Conservation (phyloP, 352 stramenopile species). For the Globisporangium radiosum region DNA sequence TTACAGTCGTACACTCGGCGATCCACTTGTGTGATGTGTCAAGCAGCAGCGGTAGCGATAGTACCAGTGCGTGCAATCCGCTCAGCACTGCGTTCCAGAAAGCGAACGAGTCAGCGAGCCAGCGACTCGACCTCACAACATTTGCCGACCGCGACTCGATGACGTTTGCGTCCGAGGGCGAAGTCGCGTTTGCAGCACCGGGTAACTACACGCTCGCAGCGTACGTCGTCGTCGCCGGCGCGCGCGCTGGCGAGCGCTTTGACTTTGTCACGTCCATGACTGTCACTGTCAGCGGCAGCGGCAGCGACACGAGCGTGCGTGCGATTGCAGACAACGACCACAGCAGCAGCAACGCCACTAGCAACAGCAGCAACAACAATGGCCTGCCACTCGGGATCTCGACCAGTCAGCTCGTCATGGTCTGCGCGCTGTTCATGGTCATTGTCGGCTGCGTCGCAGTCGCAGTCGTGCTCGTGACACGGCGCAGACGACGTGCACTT, state of each 20-base stretch:
- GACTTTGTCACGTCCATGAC: slow-evolving; percentile 28
- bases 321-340: neutral
- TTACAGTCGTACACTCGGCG: slow-evolving; percentile 11
- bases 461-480: slow-evolving; percentile 13
- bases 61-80: slow-evolving; percentile 12
- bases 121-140: slow-evolving; percentile 14
- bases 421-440: slow-evolving; percentile 18
- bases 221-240: slow-evolving; percentile 24
- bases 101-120: slow-evolving; percentile 15
- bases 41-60: neutral
- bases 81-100: slow-evolving; percentile 15
- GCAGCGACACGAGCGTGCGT: neutral
- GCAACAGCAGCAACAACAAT: neutral
- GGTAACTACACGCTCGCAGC: slow-evolving; percentile 25
- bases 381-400: slow-evolving; percentile 13
- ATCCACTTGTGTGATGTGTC: slow-evolving; percentile 16
- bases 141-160: slow-evolving; percentile 8
- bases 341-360: neutral
- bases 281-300: slow-evolving; percentile 1
- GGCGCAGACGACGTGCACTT: slow-evolving; percentile 7
- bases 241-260: slow-evolving; percentile 13
- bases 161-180: slow-evolving; percentile 15
- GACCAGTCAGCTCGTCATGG: slow-evolving; percentile 17
- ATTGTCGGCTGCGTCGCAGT: slow-evolving; percentile 15
- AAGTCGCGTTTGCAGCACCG: slow-evolving; percentile 19